A percentile compares a stretch with the other conserved stretches of the same genome.
phyloP scores from a whole-genome alignment of 2,329 filamentous ascomycete species.

The Gnomoniopsis sp. region DNA sequence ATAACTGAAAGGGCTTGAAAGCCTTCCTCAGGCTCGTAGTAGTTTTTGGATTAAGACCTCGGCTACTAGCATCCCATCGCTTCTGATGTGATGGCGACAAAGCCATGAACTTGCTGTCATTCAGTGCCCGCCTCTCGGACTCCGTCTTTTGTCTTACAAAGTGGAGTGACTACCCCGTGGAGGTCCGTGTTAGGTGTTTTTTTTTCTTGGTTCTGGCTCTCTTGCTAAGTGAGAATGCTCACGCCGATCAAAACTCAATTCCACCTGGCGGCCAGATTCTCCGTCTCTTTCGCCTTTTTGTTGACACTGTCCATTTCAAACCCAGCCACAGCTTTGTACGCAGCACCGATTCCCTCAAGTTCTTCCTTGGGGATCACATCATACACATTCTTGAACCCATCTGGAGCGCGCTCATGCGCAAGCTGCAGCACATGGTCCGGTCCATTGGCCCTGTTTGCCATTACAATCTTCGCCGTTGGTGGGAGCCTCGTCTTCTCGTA shows the following conservation, averaged over 20 bases:
- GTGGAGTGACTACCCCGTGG: no score
- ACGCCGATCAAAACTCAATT: not conserved
- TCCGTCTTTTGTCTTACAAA: no score
- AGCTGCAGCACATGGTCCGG: conserved; percentile 44
- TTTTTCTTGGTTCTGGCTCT: no score
- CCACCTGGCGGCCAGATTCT: conserved; percentile 21
- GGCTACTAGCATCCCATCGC: no score
- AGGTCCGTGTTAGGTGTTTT: no score
- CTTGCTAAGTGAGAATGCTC: no score
- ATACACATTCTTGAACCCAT: conserved; percentile 37
- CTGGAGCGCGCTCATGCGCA: conserved; percentile 39
- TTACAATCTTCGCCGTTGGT: conserved; percentile 41
- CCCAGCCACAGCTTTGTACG: conserved; percentile 38
- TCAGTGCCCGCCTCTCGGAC: no score
- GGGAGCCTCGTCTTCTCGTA: conserved; percentile 38
- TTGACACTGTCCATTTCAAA: conserved; percentile 44
- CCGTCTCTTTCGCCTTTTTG: conserved; percentile 33
- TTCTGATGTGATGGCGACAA: no score
- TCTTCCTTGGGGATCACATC: conserved; percentile 37
- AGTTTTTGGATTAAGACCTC: no score
- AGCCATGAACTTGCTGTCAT: no score
- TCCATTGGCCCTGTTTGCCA: conserved; percentile 42
- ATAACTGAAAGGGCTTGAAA: no score
- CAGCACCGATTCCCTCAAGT: conserved; percentile 33
- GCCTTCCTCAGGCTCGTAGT: no score